Conservation (phyloP, 768 basidiomycete species). For the Lyophyllum decastes region DNA sequence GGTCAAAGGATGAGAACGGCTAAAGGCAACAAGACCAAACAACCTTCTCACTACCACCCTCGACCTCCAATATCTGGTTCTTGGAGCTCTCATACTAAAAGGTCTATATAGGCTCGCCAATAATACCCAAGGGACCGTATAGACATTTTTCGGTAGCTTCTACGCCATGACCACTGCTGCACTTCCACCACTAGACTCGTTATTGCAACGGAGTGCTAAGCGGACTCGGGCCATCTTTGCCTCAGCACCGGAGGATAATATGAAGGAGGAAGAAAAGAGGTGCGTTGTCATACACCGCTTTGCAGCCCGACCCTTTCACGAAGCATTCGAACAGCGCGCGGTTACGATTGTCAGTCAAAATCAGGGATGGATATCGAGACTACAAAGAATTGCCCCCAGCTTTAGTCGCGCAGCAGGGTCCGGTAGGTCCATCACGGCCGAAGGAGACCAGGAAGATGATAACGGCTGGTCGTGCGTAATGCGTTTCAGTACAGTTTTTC, state of each 20-base stretch:
- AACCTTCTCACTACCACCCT: slow-evolving; percentile 11
- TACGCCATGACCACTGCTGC: slow-evolving; percentile 43
- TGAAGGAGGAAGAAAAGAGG: slow-evolving; percentile 75
- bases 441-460: slow-evolving; percentile 64
- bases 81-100: neutral
- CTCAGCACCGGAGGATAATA: slow-evolving; percentile 57
- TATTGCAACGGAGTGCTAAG: slow-evolving; percentile 66
- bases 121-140: neutral
- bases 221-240: slow-evolving; percentile 74
- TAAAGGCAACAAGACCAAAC: slow-evolving; percentile 23
- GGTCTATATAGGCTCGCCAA: slow-evolving; percentile 4
- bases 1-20: slow-evolving; percentile 17
- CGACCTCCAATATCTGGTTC: slow-evolving; percentile 1
- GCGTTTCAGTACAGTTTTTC: slow-evolving; percentile 7
- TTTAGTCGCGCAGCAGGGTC: slow-evolving; percentile 77
- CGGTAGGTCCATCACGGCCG: slow-evolving; percentile 79
- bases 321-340: slow-evolving; percentile 49
- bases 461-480: slow-evolving; percentile 64
- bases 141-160: neutral
- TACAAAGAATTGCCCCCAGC: slow-evolving; percentile 83
- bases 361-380: slow-evolving; percentile 87
- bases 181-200: slow-evolving; percentile 65
- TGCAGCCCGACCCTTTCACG: neutral
- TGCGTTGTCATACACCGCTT: slow-evolving; percentile 26
- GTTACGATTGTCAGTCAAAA: slow-evolving; percentile 78